Conservation (phyloP, 106 monocot genomes). For the Allium sativum region DNA sequence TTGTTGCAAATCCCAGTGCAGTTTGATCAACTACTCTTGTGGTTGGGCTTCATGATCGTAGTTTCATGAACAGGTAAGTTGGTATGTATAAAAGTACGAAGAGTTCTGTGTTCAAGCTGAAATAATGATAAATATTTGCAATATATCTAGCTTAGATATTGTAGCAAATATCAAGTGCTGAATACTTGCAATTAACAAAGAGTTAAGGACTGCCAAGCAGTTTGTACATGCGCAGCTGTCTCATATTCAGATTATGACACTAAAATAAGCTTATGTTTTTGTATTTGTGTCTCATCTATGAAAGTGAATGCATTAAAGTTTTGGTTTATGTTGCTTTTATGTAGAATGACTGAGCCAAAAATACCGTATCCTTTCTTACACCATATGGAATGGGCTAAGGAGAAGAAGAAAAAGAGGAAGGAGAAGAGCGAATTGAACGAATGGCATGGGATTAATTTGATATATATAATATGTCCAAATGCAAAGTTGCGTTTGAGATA, state of each 20-base stretch:
- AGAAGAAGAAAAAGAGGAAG: conserved; percentile 11
- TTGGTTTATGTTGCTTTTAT: neutral
- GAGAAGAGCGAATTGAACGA: neutral
- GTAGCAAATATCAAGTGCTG: conserved; percentile 24
- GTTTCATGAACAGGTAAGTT: conserved; percentile 73
- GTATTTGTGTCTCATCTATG: too few species aligned
- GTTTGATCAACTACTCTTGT: conserved; percentile 74
- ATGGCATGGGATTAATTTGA: too few species aligned
- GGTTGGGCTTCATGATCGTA: conserved; percentile 71
- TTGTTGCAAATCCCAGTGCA: too few species aligned
- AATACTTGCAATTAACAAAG: conserved; percentile 39
- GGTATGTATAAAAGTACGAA: too few species aligned
- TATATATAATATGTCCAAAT: too few species aligned
- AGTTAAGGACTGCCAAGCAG: conserved; percentile 11
- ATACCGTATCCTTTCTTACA: conserved; percentile 27
- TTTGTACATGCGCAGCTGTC: conserved; percentile 36
- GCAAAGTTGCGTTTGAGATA: too few species aligned
- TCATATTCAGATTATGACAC: conserved; percentile 32
- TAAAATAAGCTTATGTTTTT: conserved; percentile 14
- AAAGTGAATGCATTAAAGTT: too few species aligned
- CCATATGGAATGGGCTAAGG: conserved; percentile 27
- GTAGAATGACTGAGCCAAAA: conserved; percentile 22
- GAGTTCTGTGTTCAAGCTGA: too few species aligned
- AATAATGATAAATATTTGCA: too few species aligned
- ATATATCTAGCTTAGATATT: conserved; percentile 1